phyloP scores from a whole-genome alignment of 345 rosid species.

The Acer negundo region DNA sequence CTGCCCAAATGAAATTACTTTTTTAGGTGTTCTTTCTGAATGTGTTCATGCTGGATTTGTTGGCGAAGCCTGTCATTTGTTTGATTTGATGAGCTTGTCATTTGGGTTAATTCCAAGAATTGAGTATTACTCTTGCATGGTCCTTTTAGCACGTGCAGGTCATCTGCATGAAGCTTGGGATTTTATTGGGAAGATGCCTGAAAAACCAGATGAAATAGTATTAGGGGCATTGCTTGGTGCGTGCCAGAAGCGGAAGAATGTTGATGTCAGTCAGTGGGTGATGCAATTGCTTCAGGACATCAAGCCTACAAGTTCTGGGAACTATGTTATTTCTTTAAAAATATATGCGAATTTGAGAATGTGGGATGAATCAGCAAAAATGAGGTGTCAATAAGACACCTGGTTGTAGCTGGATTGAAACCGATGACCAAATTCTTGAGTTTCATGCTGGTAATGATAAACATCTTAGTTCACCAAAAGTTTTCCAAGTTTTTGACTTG shows the following conservation, averaged over 20 bases:
- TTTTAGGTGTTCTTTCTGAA: conserved; percentile 77
- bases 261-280: conserved; percentile 53
- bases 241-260: conserved; percentile 61
- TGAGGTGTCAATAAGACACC: conserved; percentile 78
- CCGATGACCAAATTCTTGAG: conserved; percentile 49
- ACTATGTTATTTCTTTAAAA: conserved; percentile 77
- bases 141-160: conserved; percentile 83
- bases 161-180: conserved; percentile 79
- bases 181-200: conserved; percentile 68
- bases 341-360: conserved; percentile 65
- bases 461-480: conserved; percentile 29
- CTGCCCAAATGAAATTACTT: conserved; percentile 71
- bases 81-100: conserved; percentile 55
- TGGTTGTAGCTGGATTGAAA: conserved; percentile 91
- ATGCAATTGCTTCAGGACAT: conserved; percentile 55
- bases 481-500: conserved; percentile 37
- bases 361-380: conserved; percentile 79
- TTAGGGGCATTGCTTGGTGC: conserved; percentile 87
- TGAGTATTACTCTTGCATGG: conserved; percentile 89
- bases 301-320: conserved; percentile 75
- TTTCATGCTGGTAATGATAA: conserved; percentile 66
- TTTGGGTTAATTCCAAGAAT: conserved; percentile 80
- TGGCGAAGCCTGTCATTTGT: conserved; percentile 56
- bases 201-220: conserved; percentile 73
- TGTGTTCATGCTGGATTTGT: conserved; percentile 92